Base-by-base conservation (phyloP, 78 protist genomes). In the Dictyostelium firmibasis region DNA sequence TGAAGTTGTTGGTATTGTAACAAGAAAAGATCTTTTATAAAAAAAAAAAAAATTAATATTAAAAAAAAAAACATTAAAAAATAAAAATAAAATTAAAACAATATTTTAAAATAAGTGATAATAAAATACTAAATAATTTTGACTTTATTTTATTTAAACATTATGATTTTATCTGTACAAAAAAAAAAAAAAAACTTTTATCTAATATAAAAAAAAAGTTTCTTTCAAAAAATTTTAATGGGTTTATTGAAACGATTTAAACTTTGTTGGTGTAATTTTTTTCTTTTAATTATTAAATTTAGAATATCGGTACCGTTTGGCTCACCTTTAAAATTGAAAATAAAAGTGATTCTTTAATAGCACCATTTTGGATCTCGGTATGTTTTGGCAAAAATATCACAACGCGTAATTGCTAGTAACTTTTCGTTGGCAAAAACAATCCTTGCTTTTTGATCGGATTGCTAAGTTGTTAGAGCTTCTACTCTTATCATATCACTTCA, bases 1-100 rank as follows among this genome's bases (percentile, higher is more conserved):
- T 29, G 79, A 77, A 27, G 94, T 98, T 44, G 93, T 96, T 67
- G 99, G 99, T 43, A 91, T 98, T 31, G 84, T 98, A 44, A 97
- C 98, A 16, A 91, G 99, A 79, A 93, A 95, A 64, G 98, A 98
- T 79, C 75, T 98, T 27, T 29, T 67, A 27, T 67, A 64, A 62
- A n/a, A 25, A 64, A 25, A 64, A 57, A 20, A 57, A 57, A 18
- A 20, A 57, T 4, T 10, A 64, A 57, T 57, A 0, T 25, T 10
- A 23, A 9, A 64, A 64, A n/a, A 27, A 67, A 67, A 11, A 67
- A 64, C 10, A 67, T 11, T 2, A 67, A 67, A 4, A 67, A n/a
- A 27, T 11, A 10, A 20, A 50, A 14, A 6, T 8, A 50, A 53
- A 13, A 53, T 16, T 0, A 57, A 57, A 2, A 38, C 4, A 38